Evolutionary conservation across 1,139 yeast genomes (phyloP).

Genomic region (Yamadazyma atmosphaerica): DNA sequence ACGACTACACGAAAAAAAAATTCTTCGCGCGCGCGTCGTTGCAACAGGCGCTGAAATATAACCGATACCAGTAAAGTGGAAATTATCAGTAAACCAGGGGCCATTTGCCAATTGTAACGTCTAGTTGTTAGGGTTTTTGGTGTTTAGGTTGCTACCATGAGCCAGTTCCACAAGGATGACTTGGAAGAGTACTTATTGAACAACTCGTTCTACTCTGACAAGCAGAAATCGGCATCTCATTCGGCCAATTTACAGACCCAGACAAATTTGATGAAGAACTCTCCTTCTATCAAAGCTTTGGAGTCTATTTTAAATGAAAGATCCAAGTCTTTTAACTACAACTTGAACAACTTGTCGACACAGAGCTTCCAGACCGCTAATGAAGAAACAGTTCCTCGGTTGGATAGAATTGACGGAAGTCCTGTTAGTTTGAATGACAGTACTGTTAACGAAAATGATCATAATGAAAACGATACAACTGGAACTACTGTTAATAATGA

Average conservation of each 20-base stretch:
- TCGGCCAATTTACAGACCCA: constrained; percentile 10
- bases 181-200: constrained; percentile 17
- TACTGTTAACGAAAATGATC: constrained; percentile 15
- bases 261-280: constrained; percentile 51
- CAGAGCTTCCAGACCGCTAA: constrained; percentile 15
- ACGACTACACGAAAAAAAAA: background rate
- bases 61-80: too few relatives aligned
- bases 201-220: constrained; percentile 17
- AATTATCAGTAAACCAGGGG: too few relatives aligned
- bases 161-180: constrained; percentile 11
- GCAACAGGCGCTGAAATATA: too few relatives aligned
- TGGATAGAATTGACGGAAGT: constrained; percentile 13
- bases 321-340: constrained; percentile 18
- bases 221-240: constrained; percentile 7
- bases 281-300: constrained; percentile 57
- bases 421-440: constrained; percentile 16
- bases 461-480: constrained; percentile 4
- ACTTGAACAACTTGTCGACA: constrained; percentile 12
- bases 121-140: too few relatives aligned
- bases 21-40: background rate
- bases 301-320: constrained; percentile 45
- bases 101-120: too few relatives aligned
- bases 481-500: constrained; percentile 1
- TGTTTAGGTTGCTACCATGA: constrained; percentile 1
- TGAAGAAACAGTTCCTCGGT: constrained; percentile 2